Conservation (phyloP, 768 basidiomycete genomes). For the Rhodosporidiobolus sp. region DNA sequence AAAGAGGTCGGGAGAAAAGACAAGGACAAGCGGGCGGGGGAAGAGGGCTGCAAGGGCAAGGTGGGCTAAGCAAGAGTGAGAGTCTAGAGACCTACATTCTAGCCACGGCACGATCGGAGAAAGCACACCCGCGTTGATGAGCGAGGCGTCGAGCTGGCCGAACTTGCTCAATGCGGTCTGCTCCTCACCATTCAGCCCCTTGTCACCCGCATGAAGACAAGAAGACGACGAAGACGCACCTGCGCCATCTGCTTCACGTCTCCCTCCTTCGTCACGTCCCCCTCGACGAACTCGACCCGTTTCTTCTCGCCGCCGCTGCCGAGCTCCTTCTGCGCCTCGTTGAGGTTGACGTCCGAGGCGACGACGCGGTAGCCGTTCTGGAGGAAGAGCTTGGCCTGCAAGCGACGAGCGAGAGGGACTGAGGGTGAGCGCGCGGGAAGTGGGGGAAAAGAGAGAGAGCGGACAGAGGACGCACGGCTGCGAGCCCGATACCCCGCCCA, state of each 20-base stretch:
- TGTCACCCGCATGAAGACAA: neutral
- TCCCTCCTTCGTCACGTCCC: constrained; percentile 5
- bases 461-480: neutral
- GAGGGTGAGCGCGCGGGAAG: neutral
- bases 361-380: constrained; percentile 3
- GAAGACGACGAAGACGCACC: neutral
- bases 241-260: neutral
- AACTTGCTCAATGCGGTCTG: constrained; percentile 3
- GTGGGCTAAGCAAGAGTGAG: neutral
- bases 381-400: constrained; percentile 14
- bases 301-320: too few relatives aligned
- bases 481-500: neutral
- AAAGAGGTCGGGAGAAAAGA: too few relatives aligned
- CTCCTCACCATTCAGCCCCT: too few relatives aligned
- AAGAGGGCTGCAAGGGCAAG: too few relatives aligned
- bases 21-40: too few relatives aligned
- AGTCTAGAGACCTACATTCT: constrained; percentile 7
- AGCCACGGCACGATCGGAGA: constrained; percentile 8
- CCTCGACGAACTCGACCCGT: constrained; percentile 2
- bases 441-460: neutral
- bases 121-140: constrained; percentile 13
- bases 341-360: neutral
- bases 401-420: too few relatives aligned
- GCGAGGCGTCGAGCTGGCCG: constrained; percentile 10
- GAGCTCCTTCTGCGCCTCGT: neutral